These are phyloP conservation scores for Emmonsia crescens DNA, from an alignment of 2,329 filamentous ascomycete species.

Conservation along the genomic window DNA sequence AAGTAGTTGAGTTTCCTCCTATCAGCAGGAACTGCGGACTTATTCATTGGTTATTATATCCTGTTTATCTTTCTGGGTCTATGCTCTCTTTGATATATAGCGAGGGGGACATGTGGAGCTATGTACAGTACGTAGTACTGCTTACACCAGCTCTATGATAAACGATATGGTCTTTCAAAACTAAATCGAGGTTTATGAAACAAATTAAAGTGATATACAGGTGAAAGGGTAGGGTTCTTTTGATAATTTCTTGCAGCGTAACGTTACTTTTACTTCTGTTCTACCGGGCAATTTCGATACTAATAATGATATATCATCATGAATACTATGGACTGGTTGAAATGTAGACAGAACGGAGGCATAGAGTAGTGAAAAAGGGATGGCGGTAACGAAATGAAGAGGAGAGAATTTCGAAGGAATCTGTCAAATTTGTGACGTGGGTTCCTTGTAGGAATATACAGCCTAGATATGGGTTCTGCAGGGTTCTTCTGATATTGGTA, in stretches of 20 bases:
- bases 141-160: too few relatives aligned
- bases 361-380: neutral
- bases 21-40: too few relatives aligned
- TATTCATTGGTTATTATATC: too few relatives aligned
- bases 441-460: neutral
- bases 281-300: neutral
- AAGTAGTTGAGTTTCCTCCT: neutral
- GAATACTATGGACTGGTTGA: neutral
- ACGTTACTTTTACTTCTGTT: neutral
- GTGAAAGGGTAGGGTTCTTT: too few relatives aligned
- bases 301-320: neutral
- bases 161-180: too few relatives aligned
- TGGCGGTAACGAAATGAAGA: neutral
- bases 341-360: neutral
- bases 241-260: too few relatives aligned
- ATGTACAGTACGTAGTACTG: too few relatives aligned
- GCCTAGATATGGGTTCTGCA: neutral
- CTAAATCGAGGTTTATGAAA: too few relatives aligned
- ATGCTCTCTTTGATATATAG: too few relatives aligned
- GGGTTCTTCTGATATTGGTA: neutral
- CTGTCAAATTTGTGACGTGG: neutral
- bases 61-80: too few relatives aligned
- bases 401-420: neutral
- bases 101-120: too few relatives aligned
- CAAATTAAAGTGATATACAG: too few relatives aligned